Base-by-base conservation (phyloP, 2,329 filamentous ascomycete genomes). In the Fusarium sp. region DNA sequence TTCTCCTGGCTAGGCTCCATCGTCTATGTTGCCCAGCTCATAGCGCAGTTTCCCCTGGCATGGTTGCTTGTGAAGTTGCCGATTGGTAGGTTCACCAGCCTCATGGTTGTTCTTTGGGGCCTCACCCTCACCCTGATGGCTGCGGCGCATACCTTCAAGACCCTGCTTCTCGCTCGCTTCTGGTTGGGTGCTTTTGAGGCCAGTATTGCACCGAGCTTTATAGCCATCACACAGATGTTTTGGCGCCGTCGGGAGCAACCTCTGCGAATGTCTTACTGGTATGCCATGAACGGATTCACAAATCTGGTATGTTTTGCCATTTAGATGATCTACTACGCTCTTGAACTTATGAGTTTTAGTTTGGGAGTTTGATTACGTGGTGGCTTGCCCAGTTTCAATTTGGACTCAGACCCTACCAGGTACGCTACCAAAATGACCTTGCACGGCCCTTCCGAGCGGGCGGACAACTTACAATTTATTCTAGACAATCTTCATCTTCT, bases 1-100 rank as follows among this genome's bases (percentile, higher is more conserved):
- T 83, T 81, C 69, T 89, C 88, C 1, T 90, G 88, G 88, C 84
- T 90, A 1, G 86, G 88, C 1, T 89, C 87, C 0, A 86, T 90
- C 66, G 79, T 90, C 20, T 90, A 90, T 74, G 80, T 89, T 31
- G 87, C 87, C 1, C 87, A 89, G 69, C 84, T 90, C 5, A 81
- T 88, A 7, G 85, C 88, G 80, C 88, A 90, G 73, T 87, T 87
- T 1, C 76, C 87, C 0, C 84, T 86, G 6, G 86, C 88, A 0
- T 84, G 85, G 65, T 75, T 88, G 6, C 82, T 88, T 8, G 86
- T 88, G 35, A 86, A 87, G 73, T 74, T 87, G 1, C 88, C 87
- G 0, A 87, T 84, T 1, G 87, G 87, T 27, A 88, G 88, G 69
- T 84, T 89, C 22, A 83, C 88, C n/a, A 85, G 81, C 5, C 73